A percentile compares a stretch with the other conserved stretches of the same genome.
Evolutionary conservation across 176 grass and related monocot species (phyloP).

Genomic region (Hordeum marinum): DNA sequence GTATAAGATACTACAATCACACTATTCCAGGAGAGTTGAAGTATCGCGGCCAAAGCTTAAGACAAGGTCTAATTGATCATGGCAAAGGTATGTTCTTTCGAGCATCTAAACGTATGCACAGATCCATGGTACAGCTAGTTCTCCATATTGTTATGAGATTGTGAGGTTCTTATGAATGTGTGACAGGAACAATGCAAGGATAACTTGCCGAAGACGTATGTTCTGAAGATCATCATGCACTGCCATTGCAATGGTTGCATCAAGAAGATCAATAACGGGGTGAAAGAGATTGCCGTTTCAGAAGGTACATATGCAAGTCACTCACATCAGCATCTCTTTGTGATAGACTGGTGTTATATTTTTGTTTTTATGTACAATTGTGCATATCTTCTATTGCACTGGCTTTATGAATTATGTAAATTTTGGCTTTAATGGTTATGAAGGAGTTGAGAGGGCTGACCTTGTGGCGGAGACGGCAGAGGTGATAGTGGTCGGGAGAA

Average conservation of each 20-base stretch:
- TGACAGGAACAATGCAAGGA: background rate
- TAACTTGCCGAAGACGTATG: background rate
- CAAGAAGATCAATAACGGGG: slow-evolving; percentile 38
- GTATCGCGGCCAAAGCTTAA: background rate
- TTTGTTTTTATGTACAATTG: background rate
- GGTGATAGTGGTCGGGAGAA: slow-evolving; percentile 7
- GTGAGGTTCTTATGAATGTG: background rate
- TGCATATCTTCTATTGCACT: background rate
- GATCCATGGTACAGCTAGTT: background rate
- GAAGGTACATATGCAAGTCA: background rate
- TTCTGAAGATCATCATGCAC: slow-evolving; percentile 34
- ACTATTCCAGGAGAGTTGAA: background rate
- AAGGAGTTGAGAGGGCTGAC: slow-evolving; percentile 27
- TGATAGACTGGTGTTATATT: background rate
- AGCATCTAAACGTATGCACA: background rate
- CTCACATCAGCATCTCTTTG: background rate
- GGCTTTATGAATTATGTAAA: background rate
- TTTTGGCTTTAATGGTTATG: background rate
- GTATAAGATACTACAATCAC: slow-evolving; percentile 7
- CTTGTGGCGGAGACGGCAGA: slow-evolving; percentile 17
- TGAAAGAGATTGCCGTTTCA: slow-evolving; percentile 24
- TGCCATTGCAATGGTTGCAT: slow-evolving; percentile 36
- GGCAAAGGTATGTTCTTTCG: slow-evolving; percentile 7
- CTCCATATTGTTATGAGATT: background rate
- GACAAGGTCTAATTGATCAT: slow-evolving; percentile 12